Evolutionary conservation across 2,329 filamentous ascomycete species (phyloP), one percentile per base, ranked within the genome.

Genomic region (Plenodomus biglobosus): DNA sequence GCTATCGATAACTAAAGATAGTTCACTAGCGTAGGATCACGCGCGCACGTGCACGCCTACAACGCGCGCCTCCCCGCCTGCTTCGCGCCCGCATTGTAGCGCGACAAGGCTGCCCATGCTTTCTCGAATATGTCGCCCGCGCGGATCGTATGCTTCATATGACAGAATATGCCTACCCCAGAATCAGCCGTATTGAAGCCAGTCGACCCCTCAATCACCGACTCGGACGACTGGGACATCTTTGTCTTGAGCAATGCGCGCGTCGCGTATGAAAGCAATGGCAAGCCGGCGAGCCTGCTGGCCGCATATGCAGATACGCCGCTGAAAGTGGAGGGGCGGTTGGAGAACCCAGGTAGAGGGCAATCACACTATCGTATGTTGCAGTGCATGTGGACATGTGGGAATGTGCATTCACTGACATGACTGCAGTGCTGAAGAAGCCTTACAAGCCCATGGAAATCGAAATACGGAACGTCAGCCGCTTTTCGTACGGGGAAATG

Each of bases 191-290:
- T 78, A 48, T 69, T 79, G 45, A 67, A 64, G 48, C 72, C 75
- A 3, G 66, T 70, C 42, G 69, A 74, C 55, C 70, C 72, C 35
- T 62, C 72, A 32, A 58, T 74, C 10, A 55, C 64, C 8, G 55
- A 76, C 44, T 65, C 73, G 11, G 75, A 82, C 57, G 71, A 82
- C 15, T 87, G 83, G 78, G 82, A 84, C 3, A 78, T 78, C 40
- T 88, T 87, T 62, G 74, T 82, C 5, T 75, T 90, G 36, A 75
- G 66, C 41, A 78, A 88, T 62, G 85, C 80, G 32, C 76, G 80
- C 16, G 77, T 89, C n/a, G 78, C 81, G 53, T 76, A 84, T 56
- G 79, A 81, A 22, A 69, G 70, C 21, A 78, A 77, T n/a, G 64
- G 65, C 8, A 58, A 61, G 32, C 65, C 82, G 3, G 81, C 79